A percentile compares a stretch with the other conserved stretches of the same genome.
Conservation (phyloP, 257 asterid genomes). For the Orobanche coerulescens region DNA sequence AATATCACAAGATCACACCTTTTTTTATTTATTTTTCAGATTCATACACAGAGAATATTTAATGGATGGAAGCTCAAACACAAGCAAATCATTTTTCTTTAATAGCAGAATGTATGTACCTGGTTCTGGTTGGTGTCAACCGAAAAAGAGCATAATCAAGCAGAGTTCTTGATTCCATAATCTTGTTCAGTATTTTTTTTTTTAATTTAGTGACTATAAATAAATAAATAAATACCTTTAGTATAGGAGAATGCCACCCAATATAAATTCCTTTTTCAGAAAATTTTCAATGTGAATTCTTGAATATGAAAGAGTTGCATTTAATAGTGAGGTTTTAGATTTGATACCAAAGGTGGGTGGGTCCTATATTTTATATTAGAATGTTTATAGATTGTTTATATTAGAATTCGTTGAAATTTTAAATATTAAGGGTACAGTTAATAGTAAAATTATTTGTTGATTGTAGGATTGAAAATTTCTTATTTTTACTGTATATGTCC, state of each 20-base stretch:
- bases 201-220: background rate
- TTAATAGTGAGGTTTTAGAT: conserved; percentile 16
- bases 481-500: no score
- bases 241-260: no score
- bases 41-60: background rate
- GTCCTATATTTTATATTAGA: conserved; percentile 19
- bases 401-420: no score
- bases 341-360: conserved; percentile 32
- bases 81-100: no score
- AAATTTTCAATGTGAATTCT: conserved; percentile 10
- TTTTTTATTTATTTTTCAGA: background rate
- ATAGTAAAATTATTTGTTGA: no score
- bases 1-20: conserved; percentile 81
- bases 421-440: no score
- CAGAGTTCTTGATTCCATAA: conserved; percentile 52
- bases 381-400: background rate
- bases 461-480: no score
- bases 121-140: conserved; percentile 79
- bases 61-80: no score
- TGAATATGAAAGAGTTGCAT: conserved; percentile 27
- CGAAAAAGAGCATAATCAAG: conserved; percentile 75
- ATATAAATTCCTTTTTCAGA: background rate
- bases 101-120: no score
- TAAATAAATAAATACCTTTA: background rate
- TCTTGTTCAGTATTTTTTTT: background rate